A percentile compares a stretch with the other conserved stretches of the same genome.
Conservation (phyloP, 192 early-diverging fungal genomes). For the Entrophospora sp. region DNA sequence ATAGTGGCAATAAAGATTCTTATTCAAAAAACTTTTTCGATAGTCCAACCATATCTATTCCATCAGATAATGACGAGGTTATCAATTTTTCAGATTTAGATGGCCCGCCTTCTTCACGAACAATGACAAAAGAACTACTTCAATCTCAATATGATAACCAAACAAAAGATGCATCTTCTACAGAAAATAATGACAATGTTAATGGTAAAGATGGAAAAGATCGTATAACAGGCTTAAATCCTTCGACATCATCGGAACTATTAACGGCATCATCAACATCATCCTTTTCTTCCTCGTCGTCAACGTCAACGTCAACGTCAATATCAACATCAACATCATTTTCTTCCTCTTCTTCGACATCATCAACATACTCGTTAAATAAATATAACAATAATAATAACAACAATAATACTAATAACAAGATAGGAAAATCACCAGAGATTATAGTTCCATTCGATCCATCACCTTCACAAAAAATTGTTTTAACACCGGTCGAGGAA, state of each 20-base stretch:
- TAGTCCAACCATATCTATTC: conserved; percentile 10
- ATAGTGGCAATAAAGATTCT: neutral
- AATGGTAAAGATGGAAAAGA: neutral
- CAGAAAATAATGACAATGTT: neutral
- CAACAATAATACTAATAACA: no score
- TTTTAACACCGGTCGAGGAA: no score
- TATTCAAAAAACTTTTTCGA: neutral
- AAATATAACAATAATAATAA: no score
- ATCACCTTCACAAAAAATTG: no score
- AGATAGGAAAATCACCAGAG: no score
- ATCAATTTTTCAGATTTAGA: neutral
- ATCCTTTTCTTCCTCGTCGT: neutral
- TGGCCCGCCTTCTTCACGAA: neutral
- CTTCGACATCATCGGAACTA: no score
- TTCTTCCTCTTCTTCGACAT: conserved; percentile 3
- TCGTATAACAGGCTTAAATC: no score
- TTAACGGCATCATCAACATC: neutral
- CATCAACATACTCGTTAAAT: no score
- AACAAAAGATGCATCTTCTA: neutral
- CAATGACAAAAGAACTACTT: neutral
- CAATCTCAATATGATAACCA: neutral
- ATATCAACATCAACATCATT: neutral
- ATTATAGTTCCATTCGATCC: no score
- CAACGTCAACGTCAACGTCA: neutral
- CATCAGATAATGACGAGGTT: conserved; percentile 4